Evolutionary conservation across 495 filamentous ascomycete genomes (phyloP).

Genomic region (Staphylotrichum longicolle): DNA sequence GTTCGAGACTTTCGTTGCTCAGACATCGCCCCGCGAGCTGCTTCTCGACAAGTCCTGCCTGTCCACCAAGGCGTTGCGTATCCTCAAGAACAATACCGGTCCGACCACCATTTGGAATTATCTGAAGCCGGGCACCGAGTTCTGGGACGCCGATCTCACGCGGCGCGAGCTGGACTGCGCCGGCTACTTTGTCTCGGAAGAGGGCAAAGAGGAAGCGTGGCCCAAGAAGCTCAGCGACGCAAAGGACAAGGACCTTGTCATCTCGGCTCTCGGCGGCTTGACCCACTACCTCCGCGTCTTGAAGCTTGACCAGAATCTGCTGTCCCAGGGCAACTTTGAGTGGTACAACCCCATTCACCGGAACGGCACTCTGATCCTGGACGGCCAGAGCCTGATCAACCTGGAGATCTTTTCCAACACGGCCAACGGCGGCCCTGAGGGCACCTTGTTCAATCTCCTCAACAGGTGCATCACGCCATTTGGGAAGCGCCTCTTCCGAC

Average conservation of each 20-base stretch:
- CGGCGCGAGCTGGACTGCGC: conserved; percentile 77
- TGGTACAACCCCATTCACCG: conserved; percentile 95
- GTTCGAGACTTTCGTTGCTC: conserved; percentile 96
- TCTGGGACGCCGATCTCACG: conserved; percentile 83
- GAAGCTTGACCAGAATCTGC: conserved; percentile 83
- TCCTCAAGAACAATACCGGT: conserved; percentile 90
- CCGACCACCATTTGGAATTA: conserved; percentile 96
- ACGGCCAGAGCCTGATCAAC: conserved; percentile 96
- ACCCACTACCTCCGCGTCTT: conserved; percentile 82
- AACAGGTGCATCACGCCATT: conserved; percentile 97
- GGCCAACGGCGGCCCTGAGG: conserved; percentile 77
- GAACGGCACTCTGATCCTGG: conserved; percentile 86
- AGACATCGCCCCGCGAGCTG: conserved; percentile 85
- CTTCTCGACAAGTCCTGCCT: conserved; percentile 84
- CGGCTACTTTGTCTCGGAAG: conserved; percentile 72
- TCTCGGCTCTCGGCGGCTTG: conserved; percentile 91
- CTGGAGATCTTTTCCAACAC: conserved; percentile 96
- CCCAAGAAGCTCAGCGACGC: conserved; percentile 70
- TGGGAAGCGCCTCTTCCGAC: conserved; percentile 92
- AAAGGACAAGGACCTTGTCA: conserved; percentile 75
- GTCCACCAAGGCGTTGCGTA: conserved; percentile 82
- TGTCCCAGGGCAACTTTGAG: conserved; percentile 87
- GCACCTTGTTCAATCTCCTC: conserved; percentile 84
- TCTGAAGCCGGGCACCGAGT: conserved; percentile 83
- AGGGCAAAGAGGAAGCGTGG: conserved; percentile 67